phyloP scores from a whole-genome alignment of 495 filamentous ascomycete species.

The Platismatia glauca region DNA sequence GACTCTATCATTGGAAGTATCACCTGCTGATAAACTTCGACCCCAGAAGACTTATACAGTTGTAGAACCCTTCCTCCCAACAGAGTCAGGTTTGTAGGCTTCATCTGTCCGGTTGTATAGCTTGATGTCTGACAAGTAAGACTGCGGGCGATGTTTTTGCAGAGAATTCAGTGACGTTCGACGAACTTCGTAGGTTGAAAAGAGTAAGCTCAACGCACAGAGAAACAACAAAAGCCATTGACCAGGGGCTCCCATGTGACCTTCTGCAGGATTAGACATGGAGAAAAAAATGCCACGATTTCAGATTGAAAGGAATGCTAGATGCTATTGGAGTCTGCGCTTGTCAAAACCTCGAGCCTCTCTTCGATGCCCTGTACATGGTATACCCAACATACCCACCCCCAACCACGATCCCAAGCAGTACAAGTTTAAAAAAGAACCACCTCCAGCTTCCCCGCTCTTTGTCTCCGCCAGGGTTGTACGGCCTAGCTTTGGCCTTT shows the following conservation, averaged over 20 bases:
- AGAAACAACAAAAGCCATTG: neutral
- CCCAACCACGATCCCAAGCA: slow-evolving; percentile 60
- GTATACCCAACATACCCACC: slow-evolving; percentile 81
- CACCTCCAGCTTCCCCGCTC: slow-evolving; percentile 71
- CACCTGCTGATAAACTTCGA: too few relatives aligned
- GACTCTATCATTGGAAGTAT: too few relatives aligned
- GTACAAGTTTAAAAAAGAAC: slow-evolving; percentile 79
- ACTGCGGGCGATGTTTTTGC: too few relatives aligned
- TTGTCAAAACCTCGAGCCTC: slow-evolving; percentile 67
- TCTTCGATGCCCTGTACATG: slow-evolving; percentile 63
- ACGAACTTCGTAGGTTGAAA: neutral
- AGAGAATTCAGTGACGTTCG: too few relatives aligned
- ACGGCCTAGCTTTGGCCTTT: slow-evolving; percentile 26
- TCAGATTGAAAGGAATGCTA: neutral
- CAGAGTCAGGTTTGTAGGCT: too few relatives aligned
- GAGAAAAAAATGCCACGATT: neutral
- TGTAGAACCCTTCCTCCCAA: too few relatives aligned
- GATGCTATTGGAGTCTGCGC: neutral
- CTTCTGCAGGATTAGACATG: neutral
- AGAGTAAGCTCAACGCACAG: neutral
- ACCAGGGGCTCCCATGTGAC: neutral
- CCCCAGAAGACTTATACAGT: too few relatives aligned
- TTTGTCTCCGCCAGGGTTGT: slow-evolving; percentile 25
- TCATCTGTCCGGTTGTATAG: too few relatives aligned
- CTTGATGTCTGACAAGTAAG: too few relatives aligned